Evolutionary conservation across 352 stramenopile species (phyloP), one percentile per base, ranked within the genome.

Genomic region (Pythium dissotocum): DNA sequence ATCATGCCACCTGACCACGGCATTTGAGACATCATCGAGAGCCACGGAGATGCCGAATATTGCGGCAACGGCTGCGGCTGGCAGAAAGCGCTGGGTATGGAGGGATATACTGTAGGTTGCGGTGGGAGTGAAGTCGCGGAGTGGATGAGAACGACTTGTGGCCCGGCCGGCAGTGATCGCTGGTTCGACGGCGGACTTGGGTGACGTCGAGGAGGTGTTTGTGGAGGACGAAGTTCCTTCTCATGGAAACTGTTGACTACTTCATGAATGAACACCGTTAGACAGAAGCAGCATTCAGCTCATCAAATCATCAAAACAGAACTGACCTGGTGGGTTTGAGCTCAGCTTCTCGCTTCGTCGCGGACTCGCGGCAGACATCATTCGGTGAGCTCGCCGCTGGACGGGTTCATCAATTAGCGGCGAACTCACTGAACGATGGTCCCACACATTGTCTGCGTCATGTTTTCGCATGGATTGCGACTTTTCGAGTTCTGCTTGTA

Each of bases 401-500:
- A 48, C 0, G 6, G 28, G 9, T 5, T 9, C 38, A 9, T 26
- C 49, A 12, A 12, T 16, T 16, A 1, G 13, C 10, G 26, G 12
- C 1, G 26, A 30, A 1, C 32, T 24, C 13, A 32, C 4, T 0
- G 36, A 33, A 1, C 46, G 36, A 18, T 61, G 40, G 28, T 67
- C 58, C 58, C 65, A 72, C 1, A 3, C 21, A 10, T 28, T 30
- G 24, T 3, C 24, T n/a, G 12, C 58, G 13, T 5, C 56, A 12
- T 61, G 28, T 18, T 67, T 30, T 6, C 46, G 65, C 0, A 52
- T 28, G 8, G 60, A 42, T 18, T 65, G 49, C 4, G 67, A 66
- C 14, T 71, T 52, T 52, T 73, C 72, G 6, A 75, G 58, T 32
- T 74, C 51, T n/a, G 71, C 60, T 60, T 77, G 26, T 4, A 79